phyloP scores from a whole-genome alignment of 202 grass and related monocot species.

The Sporobolus alterniflorus region DNA sequence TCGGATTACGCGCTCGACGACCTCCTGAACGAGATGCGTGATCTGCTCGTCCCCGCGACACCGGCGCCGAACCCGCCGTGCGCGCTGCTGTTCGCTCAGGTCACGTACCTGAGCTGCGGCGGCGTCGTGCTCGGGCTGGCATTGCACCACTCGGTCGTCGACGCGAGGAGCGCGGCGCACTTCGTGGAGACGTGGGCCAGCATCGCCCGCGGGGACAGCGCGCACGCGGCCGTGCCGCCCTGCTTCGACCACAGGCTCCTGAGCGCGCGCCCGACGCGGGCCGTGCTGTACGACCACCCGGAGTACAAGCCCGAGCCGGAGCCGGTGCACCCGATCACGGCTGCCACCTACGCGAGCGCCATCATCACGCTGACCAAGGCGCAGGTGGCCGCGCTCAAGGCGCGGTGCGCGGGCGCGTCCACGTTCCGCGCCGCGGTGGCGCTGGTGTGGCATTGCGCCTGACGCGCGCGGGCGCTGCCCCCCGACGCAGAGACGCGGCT shows the following conservation, averaged over 20 bases:
- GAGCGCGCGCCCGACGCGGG: neutral
- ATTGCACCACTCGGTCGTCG: constrained; percentile 34
- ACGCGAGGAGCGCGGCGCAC: constrained; percentile 37
- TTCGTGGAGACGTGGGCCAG: constrained; percentile 48
- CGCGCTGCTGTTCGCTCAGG: constrained; percentile 38
- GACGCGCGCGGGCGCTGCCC: constrained; percentile 37
- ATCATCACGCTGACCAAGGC: constrained; percentile 28
- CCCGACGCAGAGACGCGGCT: constrained; percentile 41
- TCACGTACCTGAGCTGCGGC: constrained; percentile 56
- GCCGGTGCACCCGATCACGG: neutral
- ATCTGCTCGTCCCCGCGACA: constrained; percentile 34
- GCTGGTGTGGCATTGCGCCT: constrained; percentile 59
- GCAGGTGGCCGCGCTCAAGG: constrained; percentile 28
- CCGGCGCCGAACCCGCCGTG: constrained; percentile 27
- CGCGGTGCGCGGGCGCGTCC: constrained; percentile 29
- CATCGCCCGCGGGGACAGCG: neutral
- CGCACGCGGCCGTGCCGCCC: neutral
- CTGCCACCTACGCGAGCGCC: constrained; percentile 13
- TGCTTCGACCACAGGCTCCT: constrained; percentile 35
- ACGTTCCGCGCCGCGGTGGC: constrained; percentile 53
- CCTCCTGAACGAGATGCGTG: constrained; percentile 41
- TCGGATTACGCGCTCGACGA: constrained; percentile 37
- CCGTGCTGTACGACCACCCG: constrained; percentile 39
- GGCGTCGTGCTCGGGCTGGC: constrained; percentile 55
- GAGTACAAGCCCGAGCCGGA: constrained; percentile 36